Conservation (phyloP, 805 yeast genomes). For the Cyberlindnera xishuangbannaensis region DNA sequence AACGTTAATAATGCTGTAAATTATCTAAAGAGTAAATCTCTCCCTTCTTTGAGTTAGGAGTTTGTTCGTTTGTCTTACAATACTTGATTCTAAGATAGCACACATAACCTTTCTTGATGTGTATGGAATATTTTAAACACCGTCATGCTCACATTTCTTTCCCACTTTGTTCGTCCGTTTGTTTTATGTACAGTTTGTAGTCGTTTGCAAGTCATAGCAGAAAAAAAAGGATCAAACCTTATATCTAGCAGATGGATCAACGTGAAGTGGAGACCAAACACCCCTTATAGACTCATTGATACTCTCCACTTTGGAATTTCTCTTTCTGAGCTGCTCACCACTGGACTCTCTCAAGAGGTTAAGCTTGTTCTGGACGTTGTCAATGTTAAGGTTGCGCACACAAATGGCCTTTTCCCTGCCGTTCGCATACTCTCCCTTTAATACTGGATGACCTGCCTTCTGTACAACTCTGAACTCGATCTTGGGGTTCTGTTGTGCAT, state of each 20-base stretch:
- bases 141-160: too few relatives aligned
- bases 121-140: too few relatives aligned
- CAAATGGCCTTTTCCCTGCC: slow-evolving; percentile 57
- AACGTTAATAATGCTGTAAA: too few relatives aligned
- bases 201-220: too few relatives aligned
- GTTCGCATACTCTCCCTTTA: slow-evolving; percentile 50
- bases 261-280: slow-evolving; percentile 95
- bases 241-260: slow-evolving; percentile 44
- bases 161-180: too few relatives aligned
- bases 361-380: slow-evolving; percentile 59
- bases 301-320: slow-evolving; percentile 76
- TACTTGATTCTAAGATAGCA: too few relatives aligned
- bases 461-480: slow-evolving; percentile 67
- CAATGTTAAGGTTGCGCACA: slow-evolving; percentile 63
- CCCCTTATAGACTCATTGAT: slow-evolving; percentile 86
- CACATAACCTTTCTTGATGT: too few relatives aligned
- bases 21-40: too few relatives aligned
- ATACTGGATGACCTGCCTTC: slow-evolving; percentile 78
- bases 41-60: too few relatives aligned
- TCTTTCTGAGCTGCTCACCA: slow-evolving; percentile 54
- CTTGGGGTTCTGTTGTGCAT: slow-evolving; percentile 58
- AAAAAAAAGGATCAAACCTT: too few relatives aligned
- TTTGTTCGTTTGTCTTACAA: too few relatives aligned
- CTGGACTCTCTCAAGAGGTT: slow-evolving; percentile 58
- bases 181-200: too few relatives aligned